phyloP scores from a whole-genome alignment of 352 stramenopile species.

The Pythium dissotocum region DNA sequence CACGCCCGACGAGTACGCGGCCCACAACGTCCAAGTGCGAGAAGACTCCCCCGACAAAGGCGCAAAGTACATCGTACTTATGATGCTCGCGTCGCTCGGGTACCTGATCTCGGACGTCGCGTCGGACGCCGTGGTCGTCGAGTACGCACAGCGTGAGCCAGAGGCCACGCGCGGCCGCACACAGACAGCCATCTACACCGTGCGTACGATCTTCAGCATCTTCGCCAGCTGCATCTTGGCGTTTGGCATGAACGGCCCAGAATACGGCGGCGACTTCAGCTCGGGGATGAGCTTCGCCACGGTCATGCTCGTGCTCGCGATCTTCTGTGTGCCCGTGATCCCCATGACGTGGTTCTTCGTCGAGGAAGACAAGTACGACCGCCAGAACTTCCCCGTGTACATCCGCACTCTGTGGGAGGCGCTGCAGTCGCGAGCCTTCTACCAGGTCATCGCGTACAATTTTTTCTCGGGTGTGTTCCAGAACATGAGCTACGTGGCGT shows the following conservation, averaged over 20 bases:
- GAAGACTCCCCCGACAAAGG: conserved; percentile 16
- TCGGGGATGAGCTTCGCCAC: conserved; percentile 29
- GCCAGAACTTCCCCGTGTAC: conserved; percentile 32
- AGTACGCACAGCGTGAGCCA: conserved; percentile 31
- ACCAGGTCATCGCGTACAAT: conserved; percentile 30
- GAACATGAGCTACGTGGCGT: conserved; percentile 28
- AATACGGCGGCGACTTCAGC: conserved; percentile 34
- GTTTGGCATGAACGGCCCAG: conserved; percentile 29
- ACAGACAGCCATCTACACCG: conserved; percentile 30
- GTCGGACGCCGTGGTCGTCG: conserved; percentile 36
- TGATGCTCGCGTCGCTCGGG: conserved; percentile 36
- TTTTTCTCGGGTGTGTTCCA: conserved; percentile 34
- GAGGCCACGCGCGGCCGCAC: conserved; percentile 29
- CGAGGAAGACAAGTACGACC: conserved; percentile 31
- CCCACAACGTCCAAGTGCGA: neutral
- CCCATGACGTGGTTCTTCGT: conserved; percentile 37
- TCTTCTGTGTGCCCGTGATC: conserved; percentile 33
- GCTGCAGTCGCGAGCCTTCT: conserved; percentile 34
- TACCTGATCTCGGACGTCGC: conserved; percentile 40
- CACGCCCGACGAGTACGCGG: neutral
- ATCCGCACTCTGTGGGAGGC: conserved; percentile 32
- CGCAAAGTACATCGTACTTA: conserved; percentile 33
- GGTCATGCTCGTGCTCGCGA: conserved; percentile 31
- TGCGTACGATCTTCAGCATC: conserved; percentile 31
- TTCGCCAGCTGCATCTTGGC: conserved; percentile 26